Evolutionary conservation across 2,329 filamentous ascomycete species (phyloP).

Genomic region (Truncatella angustata): DNA sequence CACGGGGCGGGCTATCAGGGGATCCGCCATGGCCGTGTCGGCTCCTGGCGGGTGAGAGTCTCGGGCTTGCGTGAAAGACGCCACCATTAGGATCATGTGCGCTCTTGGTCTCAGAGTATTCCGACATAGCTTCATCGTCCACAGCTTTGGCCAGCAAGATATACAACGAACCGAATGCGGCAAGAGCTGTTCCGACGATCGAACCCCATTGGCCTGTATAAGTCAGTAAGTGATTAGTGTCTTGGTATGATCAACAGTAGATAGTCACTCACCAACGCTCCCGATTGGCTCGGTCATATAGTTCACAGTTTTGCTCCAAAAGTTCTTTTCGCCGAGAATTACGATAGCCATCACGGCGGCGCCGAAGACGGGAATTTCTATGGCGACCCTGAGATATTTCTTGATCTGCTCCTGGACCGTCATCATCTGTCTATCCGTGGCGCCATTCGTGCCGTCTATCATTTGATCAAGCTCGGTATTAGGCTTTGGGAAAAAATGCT

Average conservation of each 20-base stretch:
- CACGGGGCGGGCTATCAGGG: not conserved
- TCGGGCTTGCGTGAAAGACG: not conserved
- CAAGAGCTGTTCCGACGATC: constrained; percentile 56
- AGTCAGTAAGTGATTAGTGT: not conserved
- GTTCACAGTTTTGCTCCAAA: constrained; percentile 54
- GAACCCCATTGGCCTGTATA: constrained; percentile 56
- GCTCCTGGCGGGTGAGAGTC: not conserved
- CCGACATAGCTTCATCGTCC: constrained; percentile 18
- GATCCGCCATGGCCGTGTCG: constrained; percentile 8
- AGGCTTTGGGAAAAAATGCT: constrained; percentile 32
- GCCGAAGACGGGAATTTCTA: constrained; percentile 59
- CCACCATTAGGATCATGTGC: constrained; percentile 11
- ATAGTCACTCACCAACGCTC: constrained; percentile 50
- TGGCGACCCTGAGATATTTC: constrained; percentile 46
- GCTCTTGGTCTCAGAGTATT: constrained; percentile 21
- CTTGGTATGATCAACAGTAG: not conserved
- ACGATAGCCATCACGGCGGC: constrained; percentile 59
- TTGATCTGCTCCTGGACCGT: constrained; percentile 54
- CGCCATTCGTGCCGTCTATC: constrained; percentile 54
- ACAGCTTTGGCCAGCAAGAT: constrained; percentile 42
- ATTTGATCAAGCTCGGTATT: constrained; percentile 32
- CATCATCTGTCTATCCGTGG: constrained; percentile 50
- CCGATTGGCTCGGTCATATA: constrained; percentile 63
- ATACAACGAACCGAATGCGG: constrained; percentile 57
- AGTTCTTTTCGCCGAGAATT: constrained; percentile 61